phyloP scores from a whole-genome alignment of 305 asterid genomes.

The Fraxinus albicans region DNA sequence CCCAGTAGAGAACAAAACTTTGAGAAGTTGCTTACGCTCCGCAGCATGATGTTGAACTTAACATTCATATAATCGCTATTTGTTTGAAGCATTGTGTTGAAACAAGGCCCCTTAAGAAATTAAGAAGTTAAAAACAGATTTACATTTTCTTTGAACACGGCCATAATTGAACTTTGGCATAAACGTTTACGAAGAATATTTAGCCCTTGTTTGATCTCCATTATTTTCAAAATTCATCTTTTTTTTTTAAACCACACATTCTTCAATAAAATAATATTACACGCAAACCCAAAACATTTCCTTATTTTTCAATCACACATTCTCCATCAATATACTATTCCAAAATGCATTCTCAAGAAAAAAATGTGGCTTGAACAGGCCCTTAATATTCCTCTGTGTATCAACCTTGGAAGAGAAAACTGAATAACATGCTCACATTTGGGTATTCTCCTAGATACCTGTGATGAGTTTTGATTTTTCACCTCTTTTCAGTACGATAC shows the following conservation, averaged over 20 bases:
- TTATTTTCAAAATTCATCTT: background rate
- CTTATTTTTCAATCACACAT: background rate
- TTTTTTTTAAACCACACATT: background rate
- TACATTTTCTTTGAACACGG: background rate
- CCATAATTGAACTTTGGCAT: background rate
- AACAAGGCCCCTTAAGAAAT: background rate
- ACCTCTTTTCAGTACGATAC: slow-evolving; percentile 1
- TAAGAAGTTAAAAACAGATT: background rate
- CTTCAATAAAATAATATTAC: background rate
- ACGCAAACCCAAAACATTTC: background rate
- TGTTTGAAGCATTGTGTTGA: slow-evolving; percentile 5
- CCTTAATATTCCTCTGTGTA: background rate
- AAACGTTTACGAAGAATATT: background rate
- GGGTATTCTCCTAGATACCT: background rate
- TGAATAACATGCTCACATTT: background rate
- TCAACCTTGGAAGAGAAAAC: background rate
- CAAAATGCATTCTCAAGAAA: background rate
- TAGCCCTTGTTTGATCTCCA: background rate
- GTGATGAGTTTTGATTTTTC: background rate
- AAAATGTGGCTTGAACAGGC: background rate
- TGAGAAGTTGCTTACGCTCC: background rate
- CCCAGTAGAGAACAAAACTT: background rate
- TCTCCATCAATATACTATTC: too few species aligned
- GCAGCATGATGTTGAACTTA: background rate
- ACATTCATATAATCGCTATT: slow-evolving; percentile 6